Conservation (phyloP, 495 filamentous ascomycete genomes). For the Tuber magnatum region DNA sequence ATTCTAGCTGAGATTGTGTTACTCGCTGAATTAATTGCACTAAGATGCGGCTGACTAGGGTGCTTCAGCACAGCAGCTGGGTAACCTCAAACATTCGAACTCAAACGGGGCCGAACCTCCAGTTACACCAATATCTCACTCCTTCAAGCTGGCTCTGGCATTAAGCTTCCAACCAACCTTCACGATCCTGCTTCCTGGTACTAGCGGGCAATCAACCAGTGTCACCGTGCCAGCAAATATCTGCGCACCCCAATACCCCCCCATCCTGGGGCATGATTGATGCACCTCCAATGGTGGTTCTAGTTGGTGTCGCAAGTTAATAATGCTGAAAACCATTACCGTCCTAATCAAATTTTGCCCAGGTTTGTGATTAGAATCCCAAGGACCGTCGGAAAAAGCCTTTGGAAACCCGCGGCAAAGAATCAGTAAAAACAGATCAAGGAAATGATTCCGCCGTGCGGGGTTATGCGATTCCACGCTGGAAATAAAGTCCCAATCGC, state of each 20-base stretch:
- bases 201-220: slow-evolving; percentile 42
- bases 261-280: slow-evolving; percentile 50
- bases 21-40: not conserved
- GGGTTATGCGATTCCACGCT: slow-evolving; percentile 56
- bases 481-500: slow-evolving; percentile 52
- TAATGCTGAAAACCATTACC: slow-evolving; percentile 74
- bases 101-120: not conserved
- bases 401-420: slow-evolving; percentile 60
- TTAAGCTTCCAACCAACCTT: not conserved
- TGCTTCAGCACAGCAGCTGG: not conserved
- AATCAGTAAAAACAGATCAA: slow-evolving; percentile 60
- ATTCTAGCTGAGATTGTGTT: not conserved
- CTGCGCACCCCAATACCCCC: slow-evolving; percentile 53
- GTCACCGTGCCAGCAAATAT: slow-evolving; percentile 49
- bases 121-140: too few species aligned
- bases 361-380: slow-evolving; percentile 58
- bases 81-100: not conserved
- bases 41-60: not conserved
- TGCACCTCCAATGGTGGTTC: slow-evolving; percentile 66
- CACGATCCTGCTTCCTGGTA: slow-evolving; percentile 40
- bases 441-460: slow-evolving; percentile 50
- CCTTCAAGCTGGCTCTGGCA: too few species aligned
- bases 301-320: slow-evolving; percentile 62
- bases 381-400: slow-evolving; percentile 55
- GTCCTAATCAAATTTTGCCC: slow-evolving; percentile 64